Evolutionary conservation across 108 stramenopile species (phyloP).

Genomic region (Cyclotella cryptica): DNA sequence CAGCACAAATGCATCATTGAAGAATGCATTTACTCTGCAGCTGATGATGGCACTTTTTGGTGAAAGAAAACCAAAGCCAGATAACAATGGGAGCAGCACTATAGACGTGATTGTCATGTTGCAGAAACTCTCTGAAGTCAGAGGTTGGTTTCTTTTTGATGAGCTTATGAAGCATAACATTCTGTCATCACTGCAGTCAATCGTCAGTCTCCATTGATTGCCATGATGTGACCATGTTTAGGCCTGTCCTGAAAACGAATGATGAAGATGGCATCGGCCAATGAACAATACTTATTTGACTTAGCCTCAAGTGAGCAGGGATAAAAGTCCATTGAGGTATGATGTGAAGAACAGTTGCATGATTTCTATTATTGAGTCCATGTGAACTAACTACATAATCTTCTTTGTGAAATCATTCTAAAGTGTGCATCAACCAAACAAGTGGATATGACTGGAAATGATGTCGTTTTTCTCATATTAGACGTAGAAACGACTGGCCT

Average conservation of each 20-base stretch:
- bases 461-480: slow-evolving; percentile 39
- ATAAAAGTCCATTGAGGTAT: too few species aligned
- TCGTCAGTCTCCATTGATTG: not conserved
- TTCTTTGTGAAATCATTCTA: too few species aligned
- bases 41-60: slow-evolving; percentile 44
- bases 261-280: too few species aligned
- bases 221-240: not conserved
- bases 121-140: slow-evolving; percentile 17
- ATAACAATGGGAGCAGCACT: not conserved
- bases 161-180: slow-evolving; percentile 16
- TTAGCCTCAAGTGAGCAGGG: too few species aligned
- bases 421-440: not conserved
- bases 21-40: slow-evolving; percentile 25
- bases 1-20: slow-evolving; percentile 31
- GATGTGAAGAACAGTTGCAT: not conserved
- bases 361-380: not conserved
- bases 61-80: not conserved
- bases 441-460: slow-evolving; percentile 17
- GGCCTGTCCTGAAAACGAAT: too few species aligned
- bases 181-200: slow-evolving; percentile 5
- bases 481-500: slow-evolving; percentile 50
- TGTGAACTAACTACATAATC: too few species aligned
- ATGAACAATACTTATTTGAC: too few species aligned
- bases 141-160: slow-evolving; percentile 10
- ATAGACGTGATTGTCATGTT: slow-evolving; percentile 13